Evolutionary conservation across 2,329 filamentous ascomycete species (phyloP), one percentile per base, ranked within the genome.

Genomic region (Fusarium sublunatum): DNA sequence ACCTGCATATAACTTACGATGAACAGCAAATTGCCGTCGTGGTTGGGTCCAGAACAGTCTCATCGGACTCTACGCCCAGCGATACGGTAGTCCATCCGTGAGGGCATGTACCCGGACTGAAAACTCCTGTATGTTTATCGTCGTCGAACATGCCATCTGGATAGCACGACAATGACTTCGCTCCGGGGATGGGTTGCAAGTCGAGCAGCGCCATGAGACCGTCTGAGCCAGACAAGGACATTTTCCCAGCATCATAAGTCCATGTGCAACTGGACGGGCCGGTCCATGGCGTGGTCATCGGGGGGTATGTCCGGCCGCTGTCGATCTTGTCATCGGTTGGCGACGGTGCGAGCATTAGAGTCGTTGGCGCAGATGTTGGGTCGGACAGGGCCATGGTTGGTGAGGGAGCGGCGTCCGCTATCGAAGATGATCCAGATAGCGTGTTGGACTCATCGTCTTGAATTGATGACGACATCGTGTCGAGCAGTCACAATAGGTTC

Each of bases 21-120:
- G 77, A 79, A 47, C 77, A 79, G 58, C 77, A 79, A 13, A 78
- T 67, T 6, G 76, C 76, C 10, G 77, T 79, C 7, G 75, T 78
- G n/a, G 74, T 78, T 26, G 72, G 72, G 40, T 72, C 66, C 10
- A 65, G 60, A 46, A 59, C 55, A 28, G 57, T 54, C 44, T 72
- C 67, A 9, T 74, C 69, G 3, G 70, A 73, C 34, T 73, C 72
- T 24, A 74, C 69, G 2, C 60, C 64, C 7, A 77, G 58, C 13
- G 73, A 72, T 29, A 71, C 77, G 4, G 77, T 79, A 7, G 75
- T 77, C 77, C 77, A 79, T 25, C 77, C 75, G 53, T 72, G 69
- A 34, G 77, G 77, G 41, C 77, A 79, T 25, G 75, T 76, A 3
- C 71, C 77, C 9, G 77, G 77, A 44, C 77, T 78, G 32, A 77